A percentile compares a stretch with the other conserved stretches of the same genome.
These are phyloP conservation scores for Penicillium herquei DNA, from an alignment of 495 filamentous ascomycete genomes.

Conservation along the genomic window DNA sequence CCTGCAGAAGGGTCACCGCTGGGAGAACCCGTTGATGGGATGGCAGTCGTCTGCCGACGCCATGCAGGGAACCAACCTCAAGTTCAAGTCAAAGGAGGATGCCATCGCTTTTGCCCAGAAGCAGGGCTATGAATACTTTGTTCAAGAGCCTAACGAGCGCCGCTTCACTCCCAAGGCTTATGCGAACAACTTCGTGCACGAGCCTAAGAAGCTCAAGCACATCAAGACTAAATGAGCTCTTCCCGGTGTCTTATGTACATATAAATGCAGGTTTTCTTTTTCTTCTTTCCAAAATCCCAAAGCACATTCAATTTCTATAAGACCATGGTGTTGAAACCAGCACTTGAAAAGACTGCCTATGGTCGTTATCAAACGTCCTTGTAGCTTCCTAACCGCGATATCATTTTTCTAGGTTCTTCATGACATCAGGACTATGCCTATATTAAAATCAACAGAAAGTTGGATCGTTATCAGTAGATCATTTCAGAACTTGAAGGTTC, in stretches of 20 bases:
- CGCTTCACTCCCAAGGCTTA: slow-evolving; percentile 88
- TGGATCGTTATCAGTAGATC: too few relatives aligned
- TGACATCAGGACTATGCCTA: too few relatives aligned
- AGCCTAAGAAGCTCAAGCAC: slow-evolving; percentile 81
- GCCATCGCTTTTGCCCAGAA: slow-evolving; percentile 95
- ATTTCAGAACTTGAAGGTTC: too few relatives aligned
- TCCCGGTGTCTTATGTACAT: slow-evolving; percentile 42
- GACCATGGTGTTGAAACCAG: neutral
- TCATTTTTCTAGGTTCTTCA: too few relatives aligned
- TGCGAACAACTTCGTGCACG: slow-evolving; percentile 91
- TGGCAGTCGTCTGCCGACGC: slow-evolving; percentile 95
- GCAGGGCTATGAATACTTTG: slow-evolving; percentile 98
- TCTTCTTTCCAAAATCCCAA: neutral
- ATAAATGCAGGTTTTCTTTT: slow-evolving; percentile 34
- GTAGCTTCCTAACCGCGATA: too few relatives aligned
- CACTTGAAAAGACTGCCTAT: too few relatives aligned
- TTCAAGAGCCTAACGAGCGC: slow-evolving; percentile 92
- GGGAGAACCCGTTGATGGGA: slow-evolving; percentile 98
- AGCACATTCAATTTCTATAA: neutral
- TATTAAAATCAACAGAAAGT: too few relatives aligned
- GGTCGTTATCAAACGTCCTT: too few relatives aligned
- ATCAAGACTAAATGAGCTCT: slow-evolving; percentile 81
- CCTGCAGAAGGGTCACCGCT: slow-evolving; percentile 80
- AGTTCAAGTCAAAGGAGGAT: slow-evolving; percentile 92
- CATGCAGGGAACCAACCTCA: slow-evolving; percentile 87